These are phyloP conservation scores for Ganoderma multipileum DNA, from an alignment of 1,284 basidiomycete species.

Conservation along the genomic window DNA sequence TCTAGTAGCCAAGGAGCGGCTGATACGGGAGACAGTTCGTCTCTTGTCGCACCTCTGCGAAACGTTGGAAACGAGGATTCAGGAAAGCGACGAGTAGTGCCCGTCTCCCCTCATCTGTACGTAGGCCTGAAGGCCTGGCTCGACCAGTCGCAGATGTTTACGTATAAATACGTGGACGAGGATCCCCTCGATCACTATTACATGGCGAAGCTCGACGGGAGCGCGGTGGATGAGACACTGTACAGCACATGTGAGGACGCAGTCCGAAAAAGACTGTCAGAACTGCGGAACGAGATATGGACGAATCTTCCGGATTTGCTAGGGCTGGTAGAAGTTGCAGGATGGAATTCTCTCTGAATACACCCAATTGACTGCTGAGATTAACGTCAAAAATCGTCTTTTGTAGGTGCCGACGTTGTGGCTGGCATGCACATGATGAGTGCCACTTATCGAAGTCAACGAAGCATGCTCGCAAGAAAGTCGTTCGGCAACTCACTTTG, in stretches of 20 bases:
- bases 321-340: background rate
- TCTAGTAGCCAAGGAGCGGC: background rate
- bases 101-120: background rate
- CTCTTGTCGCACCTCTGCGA: background rate
- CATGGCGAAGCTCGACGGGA: background rate
- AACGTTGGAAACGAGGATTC: background rate
- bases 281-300: background rate
- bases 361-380: background rate
- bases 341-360: background rate
- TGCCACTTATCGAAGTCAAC: background rate
- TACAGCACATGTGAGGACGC: background rate
- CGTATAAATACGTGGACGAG: background rate
- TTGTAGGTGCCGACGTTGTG: background rate
- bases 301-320: background rate
- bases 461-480: background rate
- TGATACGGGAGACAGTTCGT: background rate
- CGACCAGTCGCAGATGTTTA: background rate
- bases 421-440: background rate
- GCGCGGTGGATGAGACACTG: background rate
- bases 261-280: background rate
- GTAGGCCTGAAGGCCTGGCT: background rate
- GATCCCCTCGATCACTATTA: background rate
- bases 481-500: background rate
- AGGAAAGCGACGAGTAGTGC: background rate
- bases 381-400: background rate